Evolutionary conservation across 805 yeast genomes (phyloP), one percentile per base, ranked within the genome.

Genomic region (Kurtzmaniella cleridarum): DNA sequence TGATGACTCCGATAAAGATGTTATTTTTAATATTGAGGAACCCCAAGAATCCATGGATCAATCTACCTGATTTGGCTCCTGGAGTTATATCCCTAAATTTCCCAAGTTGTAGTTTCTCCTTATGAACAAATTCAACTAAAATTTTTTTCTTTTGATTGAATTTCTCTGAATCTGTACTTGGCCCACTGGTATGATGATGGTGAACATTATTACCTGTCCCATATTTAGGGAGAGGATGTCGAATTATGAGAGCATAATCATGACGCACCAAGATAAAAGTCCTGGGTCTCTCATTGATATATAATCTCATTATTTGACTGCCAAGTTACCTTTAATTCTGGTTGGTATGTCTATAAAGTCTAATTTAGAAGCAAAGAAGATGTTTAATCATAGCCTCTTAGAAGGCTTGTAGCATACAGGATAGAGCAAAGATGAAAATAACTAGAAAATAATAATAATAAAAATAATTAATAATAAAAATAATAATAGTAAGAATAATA

Each of bases 221-320:
- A 34, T 59, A 55, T 3, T 46, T 47, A 10, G 72, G 71, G 39
- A 46, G 44, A 18, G 73, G 69, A 44, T 73, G 78, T 35, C 81
- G 68, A 35, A 88, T 67, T 3, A 81, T 66, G 43, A 88, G 65
- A 1, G 81, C 85, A 53, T 68, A 74, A 20, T 71, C 73, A 32
- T 73, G 70, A 15, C 82, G 73, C 3, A 79, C 75, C 3, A 88
- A 64, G 2, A 86, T 82, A 41, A 86, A 66, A 9, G 90, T 74
- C 39, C 96, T 66, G 2, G 93, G 91, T 27, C 67, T 57, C 41
- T 71, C 75, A 40, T 83, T 77, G 38, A 84, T 68, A 57, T 69
- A 79, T 10, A 85, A 71, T 56, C 65, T 73, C 89, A 85, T 84
- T 14, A 30, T 9, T 10, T 9, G 16, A n/a, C 8, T 10, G 32